Evolutionary conservation across 169 alveolate species (phyloP), one percentile per base, ranked within the genome.

Genomic region (Plasmodium berghei): DNA sequence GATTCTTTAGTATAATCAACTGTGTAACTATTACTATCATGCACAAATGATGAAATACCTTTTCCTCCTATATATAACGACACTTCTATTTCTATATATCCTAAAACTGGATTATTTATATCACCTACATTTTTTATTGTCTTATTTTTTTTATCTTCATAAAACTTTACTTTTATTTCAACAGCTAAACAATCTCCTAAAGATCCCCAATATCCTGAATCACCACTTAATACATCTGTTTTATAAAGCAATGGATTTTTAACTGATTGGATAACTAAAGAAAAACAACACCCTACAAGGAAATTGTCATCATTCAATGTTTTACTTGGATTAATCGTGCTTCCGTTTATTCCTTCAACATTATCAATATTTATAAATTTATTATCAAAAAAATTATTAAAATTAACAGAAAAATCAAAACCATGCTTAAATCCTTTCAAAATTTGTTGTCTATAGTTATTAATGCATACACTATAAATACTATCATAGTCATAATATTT

Each of bases 361-460:
- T 14, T 16, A 16, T 52, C 59, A 12, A 52, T 14, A 26, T 83
- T 48, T 8, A 48, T 26, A 48, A 48, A 67, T 59, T 72, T 42
- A 45, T 86, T 86, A 59, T 86, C 91, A 52, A 86, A 86, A 70
- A 86, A 86, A 48, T 86, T 86, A 73, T 86, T 86, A 86, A 86
- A 86, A 62, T 86, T 86, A 24, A 86, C 86, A 14, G 91, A 24
- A 86, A 86, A 86, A 72, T 86, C 91, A 54, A 86, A 86, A 12
- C 91, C 91, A 52, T 86, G 91, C 55, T 86, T 86, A 52, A 86
- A 86, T 20, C 91, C 91, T 63, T 74, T 86, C 48, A 86, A 73
- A 24, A 86, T 86, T 59, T 86, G 91, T 86, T 86, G 91, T n/a
- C 91, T 61, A 34, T 86, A 86, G 61, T 71, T 86, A 42, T 86